A percentile compares a stretch with the other conserved stretches of the same genome.
Conservation (phyloP, 73 alveolate species). For the Paramecium pentaurelia region DNA sequence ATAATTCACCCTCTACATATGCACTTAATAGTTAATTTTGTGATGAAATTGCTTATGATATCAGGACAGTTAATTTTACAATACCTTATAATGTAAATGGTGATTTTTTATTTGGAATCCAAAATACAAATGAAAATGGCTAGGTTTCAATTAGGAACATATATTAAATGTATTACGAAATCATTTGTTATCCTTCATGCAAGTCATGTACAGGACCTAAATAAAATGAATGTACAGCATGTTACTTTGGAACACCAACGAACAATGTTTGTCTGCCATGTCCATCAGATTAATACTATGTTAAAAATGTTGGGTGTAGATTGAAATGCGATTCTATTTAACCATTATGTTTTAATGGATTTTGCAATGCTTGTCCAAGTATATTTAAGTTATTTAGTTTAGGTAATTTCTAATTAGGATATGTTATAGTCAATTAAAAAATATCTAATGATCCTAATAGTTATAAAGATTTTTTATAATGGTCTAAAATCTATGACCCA, state of each 20-base stretch:
- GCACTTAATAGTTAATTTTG: background rate
- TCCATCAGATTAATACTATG: background rate
- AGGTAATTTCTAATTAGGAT: background rate
- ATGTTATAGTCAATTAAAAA: background rate
- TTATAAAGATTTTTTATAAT: background rate
- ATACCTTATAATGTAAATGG: background rate
- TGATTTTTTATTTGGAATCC: background rate
- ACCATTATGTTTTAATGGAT: background rate
- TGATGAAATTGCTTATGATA: background rate
- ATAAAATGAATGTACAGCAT: background rate
- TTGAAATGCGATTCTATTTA: background rate
- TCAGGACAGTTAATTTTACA: background rate
- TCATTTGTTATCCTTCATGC: background rate
- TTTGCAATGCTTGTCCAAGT: background rate
- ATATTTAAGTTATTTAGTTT: background rate
- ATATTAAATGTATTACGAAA: background rate
- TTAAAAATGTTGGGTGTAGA: background rate
- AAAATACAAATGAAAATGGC: background rate
- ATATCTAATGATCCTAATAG: no score
- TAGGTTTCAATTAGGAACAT: background rate
- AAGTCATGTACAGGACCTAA: background rate
- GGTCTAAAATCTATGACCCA: background rate
- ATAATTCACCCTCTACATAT: background rate
- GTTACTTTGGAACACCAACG: background rate
- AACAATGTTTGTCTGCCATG: background rate